Base-by-base conservation (phyloP, 805 yeast genomes). In the Cyberlindnera samutprakarnensis region DNA sequence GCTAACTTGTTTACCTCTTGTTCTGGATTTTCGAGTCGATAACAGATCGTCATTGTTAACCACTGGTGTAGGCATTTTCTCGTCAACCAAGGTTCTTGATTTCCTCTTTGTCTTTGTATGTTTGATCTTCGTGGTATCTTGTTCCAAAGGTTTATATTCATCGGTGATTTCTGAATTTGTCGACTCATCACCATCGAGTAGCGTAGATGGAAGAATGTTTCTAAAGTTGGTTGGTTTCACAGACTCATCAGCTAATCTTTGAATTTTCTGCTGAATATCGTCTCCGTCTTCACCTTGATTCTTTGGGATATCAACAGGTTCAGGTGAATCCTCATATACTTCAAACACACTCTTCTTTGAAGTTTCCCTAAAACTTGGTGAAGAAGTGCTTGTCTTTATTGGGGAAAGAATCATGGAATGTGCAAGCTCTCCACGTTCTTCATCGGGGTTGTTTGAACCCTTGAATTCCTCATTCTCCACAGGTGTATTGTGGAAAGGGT, bases 1-100 rank as follows among this genome's bases (percentile, higher is more conserved):
- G 50, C 75, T 72, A 6, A 84, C 72, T 9, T 69, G 66, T 36
- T 69, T 72, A 4, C 75, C 68, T 15, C 75, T 59, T 16, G 85
- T 62, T 35, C 75, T 55, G 30, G 79, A 59, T 25, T 69, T 44
- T 32, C 62, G 47, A 3, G 49, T 30, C 14, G 41, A 37, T 32
- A 32, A 31, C 14, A 31, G 48, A 15, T 47, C 36, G 14, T 44
- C 18, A n/a, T n/a, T n/a, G n/a, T n/a, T n/a, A n/a, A n/a, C n/a
- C 7, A 23, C 28, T 7, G 35, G 42, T 6, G 42, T 51, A 16
- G 69, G 64, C 61, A 64, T 61, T 11, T 57, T 53, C 30, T 65
- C 64, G 41, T 65, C 71, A 29, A 48, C 42, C 9, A 46, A 38
- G 11, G 51, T 47, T 37, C 50, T 57, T 7, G 42, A 47, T 33